phyloP scores from a whole-genome alignment of 371 early-diverging fungal genomes.

The Mucor mucedo region DNA sequence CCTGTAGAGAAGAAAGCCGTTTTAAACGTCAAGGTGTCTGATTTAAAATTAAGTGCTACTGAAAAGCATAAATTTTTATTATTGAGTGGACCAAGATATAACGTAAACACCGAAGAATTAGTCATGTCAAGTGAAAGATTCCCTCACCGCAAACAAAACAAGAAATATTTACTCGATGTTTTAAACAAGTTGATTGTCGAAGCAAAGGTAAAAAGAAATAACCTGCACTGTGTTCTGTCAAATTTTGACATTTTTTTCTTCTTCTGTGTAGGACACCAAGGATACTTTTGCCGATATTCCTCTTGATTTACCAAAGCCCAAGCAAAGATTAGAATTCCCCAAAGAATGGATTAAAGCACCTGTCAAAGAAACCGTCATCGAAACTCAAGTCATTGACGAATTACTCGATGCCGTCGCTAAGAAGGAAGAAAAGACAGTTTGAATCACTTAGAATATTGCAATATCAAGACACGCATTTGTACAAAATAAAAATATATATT shows the following conservation, averaged over 20 bases:
- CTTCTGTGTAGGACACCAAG: conserved; percentile 35
- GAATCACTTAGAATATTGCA: background rate
- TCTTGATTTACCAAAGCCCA: conserved; percentile 60
- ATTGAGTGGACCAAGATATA: conserved; percentile 64
- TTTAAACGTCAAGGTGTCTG: conserved; percentile 57
- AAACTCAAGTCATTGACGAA: background rate
- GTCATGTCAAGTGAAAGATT: conserved; percentile 69
- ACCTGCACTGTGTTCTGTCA: background rate
- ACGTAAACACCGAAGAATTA: conserved; percentile 57
- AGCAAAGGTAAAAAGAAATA: conserved; percentile 66
- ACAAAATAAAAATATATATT: background rate
- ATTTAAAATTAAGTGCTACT: conserved; percentile 52
- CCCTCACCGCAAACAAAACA: conserved; percentile 70
- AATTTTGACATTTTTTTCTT: background rate
- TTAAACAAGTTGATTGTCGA: conserved; percentile 60
- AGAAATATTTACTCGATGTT: conserved; percentile 65
- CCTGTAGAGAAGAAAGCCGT: conserved; percentile 68
- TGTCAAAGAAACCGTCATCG: background rate
- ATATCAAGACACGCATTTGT: background rate
- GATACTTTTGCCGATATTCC: conserved; percentile 70
- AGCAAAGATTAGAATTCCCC: conserved; percentile 64
- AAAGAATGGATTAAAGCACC: conserved; percentile 60
- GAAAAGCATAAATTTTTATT: conserved; percentile 67
- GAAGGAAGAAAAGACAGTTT: conserved; percentile 4
- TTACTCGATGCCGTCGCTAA: background rate